Evolutionary conservation across 2,329 filamentous ascomycete species (phyloP).

Genomic region (Paraconiothyrium sp.): DNA sequence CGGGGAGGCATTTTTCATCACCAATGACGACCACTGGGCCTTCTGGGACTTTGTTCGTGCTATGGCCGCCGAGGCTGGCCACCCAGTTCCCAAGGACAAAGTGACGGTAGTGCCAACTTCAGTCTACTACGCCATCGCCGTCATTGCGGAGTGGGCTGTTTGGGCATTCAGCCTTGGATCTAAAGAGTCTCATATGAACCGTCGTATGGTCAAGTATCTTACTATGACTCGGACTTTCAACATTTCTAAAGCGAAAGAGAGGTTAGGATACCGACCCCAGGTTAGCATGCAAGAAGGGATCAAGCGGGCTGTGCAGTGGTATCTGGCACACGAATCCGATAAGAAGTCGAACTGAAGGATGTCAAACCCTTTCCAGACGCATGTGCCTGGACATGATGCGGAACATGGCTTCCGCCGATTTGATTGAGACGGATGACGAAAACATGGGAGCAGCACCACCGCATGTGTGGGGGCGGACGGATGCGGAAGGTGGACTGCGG

Average conservation of each 20-base stretch:
- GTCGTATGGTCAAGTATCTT: slow-evolving; percentile 15
- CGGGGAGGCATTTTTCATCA: slow-evolving; percentile 22
- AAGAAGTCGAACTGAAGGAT: slow-evolving; percentile 1
- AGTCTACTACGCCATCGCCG: slow-evolving; percentile 2
- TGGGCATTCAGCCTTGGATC: slow-evolving; percentile 18
- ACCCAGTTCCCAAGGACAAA: slow-evolving; percentile 16
- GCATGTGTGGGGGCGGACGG: no score
- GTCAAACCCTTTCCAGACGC: background rate
- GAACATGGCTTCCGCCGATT: no score
- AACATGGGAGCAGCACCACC: no score
- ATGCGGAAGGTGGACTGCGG: no score
- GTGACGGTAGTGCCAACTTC: slow-evolving; percentile 17
- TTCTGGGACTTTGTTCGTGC: slow-evolving; percentile 22
- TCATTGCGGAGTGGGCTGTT: slow-evolving; percentile 18
- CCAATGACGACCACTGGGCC: slow-evolving; percentile 22
- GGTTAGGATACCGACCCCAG: slow-evolving; percentile 2
- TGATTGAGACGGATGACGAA: no score
- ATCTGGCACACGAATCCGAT: slow-evolving; percentile 1
- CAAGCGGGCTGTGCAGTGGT: background rate
- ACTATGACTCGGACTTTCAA: slow-evolving; percentile 17
- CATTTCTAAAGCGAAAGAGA: slow-evolving; percentile 22
- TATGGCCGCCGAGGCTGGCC: slow-evolving; percentile 12
- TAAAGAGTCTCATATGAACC: slow-evolving; percentile 10
- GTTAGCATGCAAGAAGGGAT: slow-evolving; percentile 4
- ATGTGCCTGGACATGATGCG: background rate